Evolutionary conservation across 225 moss, liverwort and hornwort species (phyloP).

Genomic region (Takakia lepidozioides): DNA sequence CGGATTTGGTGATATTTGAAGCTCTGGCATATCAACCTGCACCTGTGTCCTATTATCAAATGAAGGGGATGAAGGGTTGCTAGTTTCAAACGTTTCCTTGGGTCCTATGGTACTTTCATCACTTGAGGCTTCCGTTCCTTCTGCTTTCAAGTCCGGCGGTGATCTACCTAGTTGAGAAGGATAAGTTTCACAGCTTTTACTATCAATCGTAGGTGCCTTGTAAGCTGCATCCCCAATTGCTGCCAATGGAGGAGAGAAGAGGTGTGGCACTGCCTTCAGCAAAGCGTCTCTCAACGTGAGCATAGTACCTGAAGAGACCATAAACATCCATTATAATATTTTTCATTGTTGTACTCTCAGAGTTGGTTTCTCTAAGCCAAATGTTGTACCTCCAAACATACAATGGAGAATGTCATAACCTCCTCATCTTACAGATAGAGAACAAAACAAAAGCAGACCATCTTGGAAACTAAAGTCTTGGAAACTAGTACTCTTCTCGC

Average conservation of each 20-base stretch:
- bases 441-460: no score
- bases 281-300: conserved; percentile 82
- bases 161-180: conserved; percentile 6
- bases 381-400: no score
- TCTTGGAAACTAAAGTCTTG: no score
- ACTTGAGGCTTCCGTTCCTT: conserved; percentile 8
- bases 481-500: no score
- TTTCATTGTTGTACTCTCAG: no score
- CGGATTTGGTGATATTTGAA: conserved; percentile 9
- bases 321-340: no score
- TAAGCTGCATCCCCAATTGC: conserved; percentile 7
- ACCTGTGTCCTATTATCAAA: neutral
- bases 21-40: conserved; percentile 14
- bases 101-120: conserved; percentile 6
- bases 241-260: conserved; percentile 36
- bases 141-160: conserved; percentile 10
- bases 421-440: no score
- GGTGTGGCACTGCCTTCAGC: conserved; percentile 80
- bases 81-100: neutral
- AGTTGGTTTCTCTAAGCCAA: no score
- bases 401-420: no score
- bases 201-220: conserved; percentile 8
- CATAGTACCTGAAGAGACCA: conserved; percentile 52
- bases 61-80: neutral
- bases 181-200: conserved; percentile 11